Base-by-base conservation (phyloP, 1,284 basidiomycete species). In the Apiotrichum laibachii region DNA sequence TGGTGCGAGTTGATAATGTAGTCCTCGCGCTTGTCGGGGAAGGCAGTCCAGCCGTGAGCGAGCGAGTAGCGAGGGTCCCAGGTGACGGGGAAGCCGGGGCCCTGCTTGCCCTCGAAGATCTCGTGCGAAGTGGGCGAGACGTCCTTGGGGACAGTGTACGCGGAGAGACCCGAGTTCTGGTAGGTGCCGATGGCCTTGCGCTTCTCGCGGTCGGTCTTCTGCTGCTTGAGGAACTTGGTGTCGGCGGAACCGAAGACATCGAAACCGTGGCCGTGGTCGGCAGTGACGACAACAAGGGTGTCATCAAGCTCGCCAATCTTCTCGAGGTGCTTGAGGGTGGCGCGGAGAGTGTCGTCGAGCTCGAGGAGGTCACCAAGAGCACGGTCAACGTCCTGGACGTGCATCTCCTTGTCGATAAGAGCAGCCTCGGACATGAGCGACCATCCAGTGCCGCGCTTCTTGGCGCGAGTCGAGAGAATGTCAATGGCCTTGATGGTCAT, bases 401-500 rank as follows among this genome's bases (percentile, higher is more conserved):
- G 77, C 70, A 77, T 73, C 70, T 77, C 67, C 67, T 80, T 79
- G 73, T 79, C 79, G 53, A 73, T 72, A 10, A 73, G 67, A 10
- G 80, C 80, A 18, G 80, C 80, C 67, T 81, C 80, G 39, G 71
- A 73, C 77, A 81, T 78, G 53, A 80, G 67, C 58, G 78, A 69
- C 67, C 72, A 81, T 10, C 75, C 75, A 37, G 73, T 76, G 61
- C 68, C 69, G 44, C 72, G 70, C 53, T 65, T 63, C 68, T 78
- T 72, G 48, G 77, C 62, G 40, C 78, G 73, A 7, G 67, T 65
- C 40, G 58, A 53, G 21, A 81, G 72, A 45, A 80, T 78, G 61
- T 79, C 78, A 50, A 80, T 72, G 6, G 79, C 77, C 65, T 79
- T 79, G 58, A 78, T 63, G 31, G 79, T 80, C 78, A 80, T 79